Percentiles rank a stretch among this genome's conserved stretches.
Evolutionary conservation across 2,329 filamentous ascomycete genomes (phyloP).

Genomic region (Tolypocladium sp.): DNA sequence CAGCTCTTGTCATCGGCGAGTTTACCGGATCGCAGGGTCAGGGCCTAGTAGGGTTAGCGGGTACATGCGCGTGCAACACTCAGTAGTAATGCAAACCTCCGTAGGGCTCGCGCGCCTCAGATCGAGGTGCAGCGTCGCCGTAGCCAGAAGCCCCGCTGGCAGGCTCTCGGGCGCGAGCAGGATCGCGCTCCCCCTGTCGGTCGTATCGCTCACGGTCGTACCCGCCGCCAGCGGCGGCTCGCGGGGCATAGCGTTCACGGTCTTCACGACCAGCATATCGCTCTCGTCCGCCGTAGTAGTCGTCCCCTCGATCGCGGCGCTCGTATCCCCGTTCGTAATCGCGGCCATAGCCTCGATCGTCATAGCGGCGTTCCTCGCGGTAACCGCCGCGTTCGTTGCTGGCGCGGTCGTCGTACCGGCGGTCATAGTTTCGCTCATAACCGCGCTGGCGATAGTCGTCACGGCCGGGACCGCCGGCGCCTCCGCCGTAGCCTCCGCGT

Average conservation of each 20-base stretch:
- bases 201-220: constrained; percentile 43
- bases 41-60: constrained; percentile 21
- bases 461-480: constrained; percentile 35
- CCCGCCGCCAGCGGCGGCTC: constrained; percentile 27
- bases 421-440: constrained; percentile 32
- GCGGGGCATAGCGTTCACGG: constrained; percentile 30
- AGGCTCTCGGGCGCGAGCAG: constrained; percentile 28
- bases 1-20: constrained; percentile 4
- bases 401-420: constrained; percentile 31
- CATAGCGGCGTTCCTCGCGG: constrained; percentile 36
- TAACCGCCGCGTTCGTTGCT: constrained; percentile 41
- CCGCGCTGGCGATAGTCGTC: constrained; percentile 52
- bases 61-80: constrained; percentile 8
- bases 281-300: constrained; percentile 26
- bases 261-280: constrained; percentile 35
- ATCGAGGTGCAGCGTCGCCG: constrained; percentile 30
- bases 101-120: constrained; percentile 34
- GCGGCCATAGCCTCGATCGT: constrained; percentile 40
- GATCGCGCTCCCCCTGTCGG: constrained; percentile 31
- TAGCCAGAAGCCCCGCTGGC: constrained; percentile 27
- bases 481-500: constrained; percentile 48
- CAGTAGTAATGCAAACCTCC: constrained; percentile 25
- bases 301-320: constrained; percentile 35
- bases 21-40: constrained; percentile 15
- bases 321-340: constrained; percentile 50